These are phyloP conservation scores for Plectosphaerella sp. DNA, from an alignment of 2,329 filamentous ascomycete genomes.

Conservation along the genomic window DNA sequence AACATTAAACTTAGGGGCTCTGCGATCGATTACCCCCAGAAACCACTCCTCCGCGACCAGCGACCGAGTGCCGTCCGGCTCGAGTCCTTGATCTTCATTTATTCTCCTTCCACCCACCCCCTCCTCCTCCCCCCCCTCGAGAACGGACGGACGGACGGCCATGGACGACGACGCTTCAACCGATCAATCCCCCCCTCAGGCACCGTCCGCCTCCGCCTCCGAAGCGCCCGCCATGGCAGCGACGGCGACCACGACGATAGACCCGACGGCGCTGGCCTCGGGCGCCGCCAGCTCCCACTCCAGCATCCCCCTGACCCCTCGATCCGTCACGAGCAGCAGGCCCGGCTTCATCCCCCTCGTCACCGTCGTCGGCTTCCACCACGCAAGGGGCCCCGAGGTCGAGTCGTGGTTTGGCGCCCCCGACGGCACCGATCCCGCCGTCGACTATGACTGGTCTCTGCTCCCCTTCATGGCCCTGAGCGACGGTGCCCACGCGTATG, in stretches of 20 bases:
- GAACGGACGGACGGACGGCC: too few species aligned
- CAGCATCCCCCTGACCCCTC: slow-evolving; percentile 8
- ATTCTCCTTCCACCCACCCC: too few species aligned
- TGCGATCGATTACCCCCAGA: neutral
- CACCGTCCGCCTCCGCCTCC: too few species aligned
- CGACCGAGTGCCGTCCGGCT: neutral
- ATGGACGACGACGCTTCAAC: neutral
- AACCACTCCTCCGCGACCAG: neutral
- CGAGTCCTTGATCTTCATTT: neutral
- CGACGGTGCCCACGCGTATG: slow-evolving; percentile 90
- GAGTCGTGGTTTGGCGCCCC: slow-evolving; percentile 82
- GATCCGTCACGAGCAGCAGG: slow-evolving; percentile 16
- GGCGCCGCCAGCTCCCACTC: slow-evolving; percentile 9
- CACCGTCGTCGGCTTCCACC: slow-evolving; percentile 78
- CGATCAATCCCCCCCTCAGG: neutral
- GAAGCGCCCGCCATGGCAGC: neutral
- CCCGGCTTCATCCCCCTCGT: slow-evolving; percentile 62
- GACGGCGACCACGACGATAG: neutral
- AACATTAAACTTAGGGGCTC: neutral
- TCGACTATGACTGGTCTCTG: slow-evolving; percentile 83
- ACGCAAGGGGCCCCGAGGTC: slow-evolving; percentile 85
- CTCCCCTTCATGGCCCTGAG: slow-evolving; percentile 96
- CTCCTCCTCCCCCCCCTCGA: too few species aligned
- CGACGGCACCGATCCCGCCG: slow-evolving; percentile 72
- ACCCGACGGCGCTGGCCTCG: slow-evolving; percentile 5